A percentile compares a stretch with the other conserved stretches of the same genome.
These are phyloP conservation scores for Allium cepa DNA, from an alignment of 106 monocot genomes.

Conservation along the genomic window DNA sequence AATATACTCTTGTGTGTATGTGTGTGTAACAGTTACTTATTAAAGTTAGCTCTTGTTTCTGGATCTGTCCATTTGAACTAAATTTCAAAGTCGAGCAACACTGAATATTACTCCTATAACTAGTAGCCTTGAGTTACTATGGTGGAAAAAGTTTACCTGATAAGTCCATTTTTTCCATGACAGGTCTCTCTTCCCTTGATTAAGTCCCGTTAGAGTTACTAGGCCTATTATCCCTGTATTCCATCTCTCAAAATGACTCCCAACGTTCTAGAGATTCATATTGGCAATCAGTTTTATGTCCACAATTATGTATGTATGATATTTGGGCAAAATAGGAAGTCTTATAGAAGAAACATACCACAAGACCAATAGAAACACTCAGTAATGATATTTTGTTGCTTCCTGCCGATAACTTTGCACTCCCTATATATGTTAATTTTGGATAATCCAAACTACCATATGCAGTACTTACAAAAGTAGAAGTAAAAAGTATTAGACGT, in stretches of 20 bases:
- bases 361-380: slow-evolving; percentile 75
- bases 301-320: not conserved
- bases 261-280: slow-evolving; percentile 35
- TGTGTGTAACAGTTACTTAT: too few species aligned
- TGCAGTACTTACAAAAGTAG: slow-evolving; percentile 40
- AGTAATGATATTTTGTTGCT: slow-evolving; percentile 87
- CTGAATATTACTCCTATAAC: too few species aligned
- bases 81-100: too few species aligned
- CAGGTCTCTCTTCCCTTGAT: slow-evolving; percentile 59
- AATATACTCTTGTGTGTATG: too few species aligned
- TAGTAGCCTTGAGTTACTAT: too few species aligned
- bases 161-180: slow-evolving; percentile 89
- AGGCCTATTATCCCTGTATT: slow-evolving; percentile 70
- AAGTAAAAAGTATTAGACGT: not conserved
- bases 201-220: slow-evolving; percentile 55
- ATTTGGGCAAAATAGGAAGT: slow-evolving; percentile 13
- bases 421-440: slow-evolving; percentile 68
- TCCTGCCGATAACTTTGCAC: slow-evolving; percentile 72
- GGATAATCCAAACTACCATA: slow-evolving; percentile 76
- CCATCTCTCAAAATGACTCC: slow-evolving; percentile 65
- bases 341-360: slow-evolving; percentile 23
- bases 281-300: not conserved
- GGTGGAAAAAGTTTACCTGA: slow-evolving; percentile 17
- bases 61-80: too few species aligned
- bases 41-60: too few species aligned